These are phyloP conservation scores for Boehmeria nivea DNA, from an alignment of 306 rosid species.

Conservation along the genomic window DNA sequence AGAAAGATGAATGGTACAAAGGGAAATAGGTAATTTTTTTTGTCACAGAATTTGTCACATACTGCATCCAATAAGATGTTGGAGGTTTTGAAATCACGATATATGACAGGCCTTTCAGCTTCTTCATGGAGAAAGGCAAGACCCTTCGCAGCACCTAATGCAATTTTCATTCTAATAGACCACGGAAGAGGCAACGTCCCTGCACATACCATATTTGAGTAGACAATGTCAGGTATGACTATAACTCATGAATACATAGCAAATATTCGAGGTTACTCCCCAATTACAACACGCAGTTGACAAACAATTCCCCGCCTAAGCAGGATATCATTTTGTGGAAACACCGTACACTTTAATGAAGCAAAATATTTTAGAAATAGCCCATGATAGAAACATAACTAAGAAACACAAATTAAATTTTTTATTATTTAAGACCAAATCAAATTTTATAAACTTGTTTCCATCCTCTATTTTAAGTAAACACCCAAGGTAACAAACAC, in stretches of 20 bases:
- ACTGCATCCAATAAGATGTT: slow-evolving; percentile 94
- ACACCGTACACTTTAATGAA: not conserved
- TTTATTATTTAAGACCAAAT: not conserved
- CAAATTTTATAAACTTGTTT: not conserved
- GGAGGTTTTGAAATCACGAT: slow-evolving; percentile 93
- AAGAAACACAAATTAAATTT: no score
- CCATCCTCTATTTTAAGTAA: no score
- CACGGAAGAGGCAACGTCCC: slow-evolving; percentile 98
- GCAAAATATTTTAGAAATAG: not conserved
- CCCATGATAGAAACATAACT: no score
- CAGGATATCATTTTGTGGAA: no score
- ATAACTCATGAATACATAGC: not conserved
- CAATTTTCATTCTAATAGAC: slow-evolving; percentile 96
- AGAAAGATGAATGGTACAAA: slow-evolving; percentile 26
- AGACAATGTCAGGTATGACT: slow-evolving; percentile 18
- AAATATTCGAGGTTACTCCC: slow-evolving; percentile 9
- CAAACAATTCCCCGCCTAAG: no score
- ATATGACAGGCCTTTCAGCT: slow-evolving; percentile 92
- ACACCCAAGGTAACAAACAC: not conserved
- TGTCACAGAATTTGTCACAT: slow-evolving; percentile 34
- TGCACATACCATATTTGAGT: slow-evolving; percentile 29
- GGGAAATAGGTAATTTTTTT: not conserved
- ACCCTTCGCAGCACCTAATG: slow-evolving; percentile 94
- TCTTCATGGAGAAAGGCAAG: slow-evolving; percentile 97
- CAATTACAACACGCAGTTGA: not conserved